Percentiles rank a stretch among this genome's conserved stretches.
These are phyloP conservation scores for Stagonosporopsis chrysanthemi DNA, from an alignment of 2,329 filamentous ascomycete genomes.

Conservation along the genomic window DNA sequence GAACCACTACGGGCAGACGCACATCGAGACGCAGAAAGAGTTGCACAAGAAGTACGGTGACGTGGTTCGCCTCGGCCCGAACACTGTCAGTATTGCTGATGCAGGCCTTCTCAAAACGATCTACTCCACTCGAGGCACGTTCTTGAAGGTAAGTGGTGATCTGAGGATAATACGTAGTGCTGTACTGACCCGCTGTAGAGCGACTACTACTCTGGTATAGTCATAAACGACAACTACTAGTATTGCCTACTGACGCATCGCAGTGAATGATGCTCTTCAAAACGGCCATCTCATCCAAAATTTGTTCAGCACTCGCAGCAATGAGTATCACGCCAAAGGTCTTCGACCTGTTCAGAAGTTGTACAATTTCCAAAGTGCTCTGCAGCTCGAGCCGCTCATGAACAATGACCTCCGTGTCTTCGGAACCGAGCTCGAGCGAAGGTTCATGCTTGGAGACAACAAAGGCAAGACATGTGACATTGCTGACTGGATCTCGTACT, in stretches of 20 bases:
- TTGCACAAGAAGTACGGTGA: conserved; percentile 43
- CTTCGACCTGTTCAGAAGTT: conserved; percentile 43
- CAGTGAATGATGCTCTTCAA: conserved; percentile 45
- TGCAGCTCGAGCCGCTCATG: conserved; percentile 40
- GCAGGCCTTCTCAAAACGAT: conserved; percentile 42
- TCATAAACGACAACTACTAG: neutral
- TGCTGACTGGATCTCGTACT: conserved; percentile 44
- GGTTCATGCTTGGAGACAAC: conserved; percentile 37
- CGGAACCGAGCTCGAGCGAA: conserved; percentile 34
- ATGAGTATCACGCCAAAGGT: conserved; percentile 35
- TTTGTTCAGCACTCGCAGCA: conserved; percentile 44
- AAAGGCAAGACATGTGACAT: conserved; percentile 41
- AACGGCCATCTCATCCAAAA: conserved; percentile 41
- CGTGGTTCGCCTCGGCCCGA: conserved; percentile 41
- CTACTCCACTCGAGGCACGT: conserved; percentile 44
- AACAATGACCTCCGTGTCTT: conserved; percentile 33
- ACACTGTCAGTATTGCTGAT: conserved; percentile 41
- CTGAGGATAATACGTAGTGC: neutral
- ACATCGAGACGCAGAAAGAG: conserved; percentile 40
- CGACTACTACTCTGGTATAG: conserved; percentile 34
- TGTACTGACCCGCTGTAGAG: conserved; percentile 26
- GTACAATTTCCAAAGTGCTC: conserved; percentile 34
- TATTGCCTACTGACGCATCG: neutral
- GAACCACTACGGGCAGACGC: conserved; percentile 38
- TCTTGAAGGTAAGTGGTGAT: conserved; percentile 33